Conservation (phyloP, 306 rosid genomes). For the Castanea mollissima region DNA sequence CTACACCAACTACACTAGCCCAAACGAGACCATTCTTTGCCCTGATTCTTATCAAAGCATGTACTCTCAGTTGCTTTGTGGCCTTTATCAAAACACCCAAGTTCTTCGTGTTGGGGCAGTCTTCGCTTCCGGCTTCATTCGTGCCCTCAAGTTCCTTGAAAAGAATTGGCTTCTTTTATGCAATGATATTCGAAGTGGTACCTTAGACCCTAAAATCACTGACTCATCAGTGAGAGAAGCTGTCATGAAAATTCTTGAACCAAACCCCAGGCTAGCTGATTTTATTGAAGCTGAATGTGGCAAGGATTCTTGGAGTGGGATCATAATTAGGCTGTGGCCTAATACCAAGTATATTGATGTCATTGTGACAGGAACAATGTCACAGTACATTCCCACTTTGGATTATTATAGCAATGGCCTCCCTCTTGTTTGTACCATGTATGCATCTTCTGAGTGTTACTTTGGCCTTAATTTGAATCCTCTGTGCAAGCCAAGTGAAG, state of each 20-base stretch:
- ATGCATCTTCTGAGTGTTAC: constrained; percentile 68
- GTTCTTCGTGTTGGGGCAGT: constrained; percentile 69
- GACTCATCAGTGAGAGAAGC: constrained; percentile 48
- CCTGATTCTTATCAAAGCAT: constrained; percentile 56
- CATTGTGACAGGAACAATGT: constrained; percentile 69
- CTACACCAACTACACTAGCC: constrained; percentile 52
- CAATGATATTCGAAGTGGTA: constrained; percentile 49
- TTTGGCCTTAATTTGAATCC: constrained; percentile 65
- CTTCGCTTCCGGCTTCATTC: constrained; percentile 68
- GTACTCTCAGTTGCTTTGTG: constrained; percentile 69
- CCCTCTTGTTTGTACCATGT: constrained; percentile 61
- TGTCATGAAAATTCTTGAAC: constrained; percentile 41
- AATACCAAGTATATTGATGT: constrained; percentile 63
- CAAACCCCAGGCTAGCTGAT: constrained; percentile 44
- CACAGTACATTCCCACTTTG: constrained; percentile 55
- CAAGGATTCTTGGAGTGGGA: constrained; percentile 51
- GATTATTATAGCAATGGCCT: constrained; percentile 54
- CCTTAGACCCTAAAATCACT: constrained; percentile 28
- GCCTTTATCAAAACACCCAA: constrained; percentile 41
- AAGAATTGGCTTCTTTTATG: constrained; percentile 44
- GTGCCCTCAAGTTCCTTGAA: constrained; percentile 56
- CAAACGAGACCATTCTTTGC: constrained; percentile 51
- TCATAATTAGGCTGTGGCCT: constrained; percentile 57
- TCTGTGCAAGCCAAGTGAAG: constrained; percentile 51
- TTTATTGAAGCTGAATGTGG: constrained; percentile 43